Conservation (phyloP, 1,139 yeast species). For the Candida sojae region DNA sequence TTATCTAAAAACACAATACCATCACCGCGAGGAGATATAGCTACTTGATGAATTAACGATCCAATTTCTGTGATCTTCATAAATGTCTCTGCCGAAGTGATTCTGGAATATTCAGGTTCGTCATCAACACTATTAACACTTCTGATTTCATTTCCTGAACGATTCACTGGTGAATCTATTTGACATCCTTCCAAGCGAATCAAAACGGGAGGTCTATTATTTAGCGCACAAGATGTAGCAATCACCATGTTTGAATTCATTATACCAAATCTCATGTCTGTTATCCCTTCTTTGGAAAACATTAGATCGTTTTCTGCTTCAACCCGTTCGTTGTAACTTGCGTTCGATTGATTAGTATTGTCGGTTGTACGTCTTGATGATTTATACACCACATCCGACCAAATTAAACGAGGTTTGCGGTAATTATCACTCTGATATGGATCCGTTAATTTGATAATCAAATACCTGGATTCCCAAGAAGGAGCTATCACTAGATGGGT, state of each 20-base stretch:
- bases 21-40: slow-evolving; percentile 84
- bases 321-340: slow-evolving; percentile 19
- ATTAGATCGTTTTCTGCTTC: slow-evolving; percentile 33
- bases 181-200: slow-evolving; percentile 37
- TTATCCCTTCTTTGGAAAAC: slow-evolving; percentile 85
- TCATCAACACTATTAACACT: slow-evolving; percentile 22
- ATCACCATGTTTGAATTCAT: slow-evolving; percentile 36
- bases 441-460: slow-evolving; percentile 67
- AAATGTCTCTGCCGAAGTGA: slow-evolving; percentile 34
- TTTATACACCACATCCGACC: slow-evolving; percentile 34
- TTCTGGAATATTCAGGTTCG: slow-evolving; percentile 21
- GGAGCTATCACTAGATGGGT: slow-evolving; percentile 80
- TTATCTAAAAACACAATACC: slow-evolving; percentile 79
- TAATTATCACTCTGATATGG: slow-evolving; percentile 31
- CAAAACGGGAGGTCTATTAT: slow-evolving; percentile 38
- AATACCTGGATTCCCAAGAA: slow-evolving; percentile 74
- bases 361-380: slow-evolving; percentile 17
- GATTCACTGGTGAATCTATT: slow-evolving; percentile 24
- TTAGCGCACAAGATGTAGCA: slow-evolving; percentile 40
- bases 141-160: slow-evolving; percentile 17
- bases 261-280: slow-evolving; percentile 67
- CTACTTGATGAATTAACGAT: slow-evolving; percentile 67
- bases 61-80: slow-evolving; percentile 79
- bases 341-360: slow-evolving; percentile 20
- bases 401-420: slow-evolving; percentile 62